Base-by-base conservation (phyloP, 2,329 filamentous ascomycete species). In the Cladosporium velox region DNA sequence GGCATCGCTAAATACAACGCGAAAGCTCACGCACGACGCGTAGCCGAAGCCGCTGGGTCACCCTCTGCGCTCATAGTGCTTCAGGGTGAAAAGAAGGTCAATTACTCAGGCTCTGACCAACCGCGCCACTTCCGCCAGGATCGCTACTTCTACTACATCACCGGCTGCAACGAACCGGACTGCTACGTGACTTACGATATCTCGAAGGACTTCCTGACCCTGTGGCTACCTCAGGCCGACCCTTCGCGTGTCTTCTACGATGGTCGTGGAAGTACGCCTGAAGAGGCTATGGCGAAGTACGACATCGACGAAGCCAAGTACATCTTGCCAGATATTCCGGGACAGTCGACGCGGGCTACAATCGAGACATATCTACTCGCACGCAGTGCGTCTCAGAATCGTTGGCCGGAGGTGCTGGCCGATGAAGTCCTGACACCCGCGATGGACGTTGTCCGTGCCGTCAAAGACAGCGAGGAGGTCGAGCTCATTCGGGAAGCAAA, bases 171-270 rank as follows among this genome's bases (percentile, higher is more conserved):
- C 68, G 84, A 96, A 34, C 86, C 93, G 67, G 93, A 97, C 78
- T 90, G 90, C 73, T 89, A 89, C 76, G 86, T 92, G 67, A 86
- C 90, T 65, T 97, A 97, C 82, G 90, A 97, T 70, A 89, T 96
- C 66, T 82, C 86, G 55, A 84, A 87, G 58, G 85, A 88, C 70
- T 87, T 88, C 72, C 86, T 93, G 49, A 96, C 90, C 2, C 87
- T 99, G 59, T 99, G 93, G 81, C 94, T 99, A 72, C 94, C 95
- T 2, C 91, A 93, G 18, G 86, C 93, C 73, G 89, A 97, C 72
- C 87, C 92, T n/a, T 91, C 95, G 52, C 89, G 88, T 64, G 93
- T 98, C 66, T 92, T 98, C 75, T 99, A 94, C 94, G 91, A 90
- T 32, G 95, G 95, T 14, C 85, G 98, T 18, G 95, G 94, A 0